Evolutionary conservation across 2,329 filamentous ascomycete species (phyloP).

Genomic region (Trichoderma koningiopsis): DNA sequence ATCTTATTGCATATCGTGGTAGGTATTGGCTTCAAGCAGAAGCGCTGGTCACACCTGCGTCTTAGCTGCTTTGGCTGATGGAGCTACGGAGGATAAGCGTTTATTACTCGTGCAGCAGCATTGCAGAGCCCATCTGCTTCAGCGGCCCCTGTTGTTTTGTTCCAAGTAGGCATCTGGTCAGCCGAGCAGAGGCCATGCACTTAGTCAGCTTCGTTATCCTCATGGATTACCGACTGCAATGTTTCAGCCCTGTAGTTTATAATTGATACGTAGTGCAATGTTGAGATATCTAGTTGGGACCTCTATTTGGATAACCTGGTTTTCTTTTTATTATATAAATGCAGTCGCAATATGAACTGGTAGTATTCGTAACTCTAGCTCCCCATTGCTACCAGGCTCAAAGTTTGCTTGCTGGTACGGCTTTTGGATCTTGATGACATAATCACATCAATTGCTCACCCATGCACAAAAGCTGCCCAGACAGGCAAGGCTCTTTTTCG

Average conservation of each 20-base stretch:
- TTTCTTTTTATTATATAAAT: too few species aligned
- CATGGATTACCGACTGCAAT: background rate
- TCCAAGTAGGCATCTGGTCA: constrained; percentile 18
- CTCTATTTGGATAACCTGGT: too few species aligned
- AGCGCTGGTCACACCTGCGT: background rate
- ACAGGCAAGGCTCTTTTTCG: background rate
- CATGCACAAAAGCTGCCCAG: background rate
- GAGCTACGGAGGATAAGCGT: background rate
- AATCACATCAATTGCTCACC: background rate
- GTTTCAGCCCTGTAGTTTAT: background rate
- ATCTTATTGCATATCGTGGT: constrained; percentile 19
- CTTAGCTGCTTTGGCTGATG: constrained; percentile 8
- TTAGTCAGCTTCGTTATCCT: constrained; percentile 5
- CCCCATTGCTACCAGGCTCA: background rate
- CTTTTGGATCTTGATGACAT: background rate
- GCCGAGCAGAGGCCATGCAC: constrained; percentile 2
- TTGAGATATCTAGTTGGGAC: background rate
- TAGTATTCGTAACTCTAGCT: background rate
- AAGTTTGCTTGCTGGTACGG: background rate
- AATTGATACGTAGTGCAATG: background rate
- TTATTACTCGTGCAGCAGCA: background rate
- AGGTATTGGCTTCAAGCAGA: constrained; percentile 1
- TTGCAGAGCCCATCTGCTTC: background rate
- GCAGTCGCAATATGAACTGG: background rate
- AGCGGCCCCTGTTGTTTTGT: background rate